phyloP scores from a whole-genome alignment of 306 rosid genomes.

The Fagus crenata region DNA sequence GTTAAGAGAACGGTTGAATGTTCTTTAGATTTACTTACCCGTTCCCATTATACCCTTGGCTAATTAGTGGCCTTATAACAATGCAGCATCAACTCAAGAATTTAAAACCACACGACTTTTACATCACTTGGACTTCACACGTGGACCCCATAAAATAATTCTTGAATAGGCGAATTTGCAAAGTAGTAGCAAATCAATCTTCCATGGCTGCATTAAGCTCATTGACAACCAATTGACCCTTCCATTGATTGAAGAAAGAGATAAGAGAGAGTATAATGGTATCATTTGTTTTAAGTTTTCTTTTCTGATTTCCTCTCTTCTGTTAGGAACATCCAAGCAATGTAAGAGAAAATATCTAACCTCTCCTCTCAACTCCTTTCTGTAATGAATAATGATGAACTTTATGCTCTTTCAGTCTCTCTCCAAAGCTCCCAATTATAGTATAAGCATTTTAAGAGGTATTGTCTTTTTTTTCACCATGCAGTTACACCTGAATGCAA shows the following conservation, averaged over 20 bases:
- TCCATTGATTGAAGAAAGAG: neutral
- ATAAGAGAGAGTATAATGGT: neutral
- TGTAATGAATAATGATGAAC: no score
- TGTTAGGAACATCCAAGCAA: neutral
- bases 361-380: neutral
- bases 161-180: no score
- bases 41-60: no score
- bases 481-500: conserved; percentile 93
- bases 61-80: no score
- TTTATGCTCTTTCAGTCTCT: neutral
- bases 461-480: conserved; percentile 31
- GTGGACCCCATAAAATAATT: no score
- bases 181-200: no score
- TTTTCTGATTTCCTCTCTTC: neutral
- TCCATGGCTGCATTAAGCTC: no score
- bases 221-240: neutral
- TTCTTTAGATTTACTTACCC: no score
- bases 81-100: no score
- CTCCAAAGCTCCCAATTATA: neutral
- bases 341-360: neutral
- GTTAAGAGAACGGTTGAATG: no score
- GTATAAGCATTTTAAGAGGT: conserved; percentile 7
- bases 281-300: conserved; percentile 1
- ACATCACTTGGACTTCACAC: no score
- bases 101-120: no score